Evolutionary conservation across 495 filamentous ascomycete species (phyloP), one percentile per base, ranked within the genome.

Genomic region (Penicillium goetzii): DNA sequence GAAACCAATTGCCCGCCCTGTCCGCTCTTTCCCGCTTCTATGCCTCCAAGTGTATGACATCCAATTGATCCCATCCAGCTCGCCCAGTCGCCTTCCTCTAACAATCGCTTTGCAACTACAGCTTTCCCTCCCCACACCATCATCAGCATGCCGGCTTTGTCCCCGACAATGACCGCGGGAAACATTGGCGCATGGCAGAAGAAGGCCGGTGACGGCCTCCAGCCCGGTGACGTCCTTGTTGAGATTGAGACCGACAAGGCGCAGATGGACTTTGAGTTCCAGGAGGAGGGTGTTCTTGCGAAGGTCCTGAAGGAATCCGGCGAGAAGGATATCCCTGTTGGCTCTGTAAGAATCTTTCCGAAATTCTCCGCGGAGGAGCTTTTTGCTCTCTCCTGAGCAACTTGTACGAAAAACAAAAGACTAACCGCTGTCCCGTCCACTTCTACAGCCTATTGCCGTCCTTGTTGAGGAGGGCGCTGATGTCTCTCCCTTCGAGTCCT

Each of bases 191-290:
- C 90, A 56, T 99, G 96, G 96, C 90, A 97, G 81, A 98, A 97
- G 87, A 92, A 97, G 81, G 83, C 88, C 69, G 96, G 96, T 74
- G 96, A 99, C 76, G 71, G 80, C 57, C 88, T 99, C 72, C 77
- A 86, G 60, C 93, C 96, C 50, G 96, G 96, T 72, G 96, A 99
- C 78, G 93, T 98, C n/a, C 80, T 99, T 61, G 96, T 98, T 32
- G 96, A 99, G 83, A 98, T 99, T 74, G 96, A 99, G 83, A 99
- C 96, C 72, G 96, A 99, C 79, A 99, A 99, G 84, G 96, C 96
- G 45, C 96, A 99, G 79, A 99, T 99, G 96, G 96, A 99, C 83
- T 99, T 99, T 71, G 96, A 99, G 78, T 99, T 96, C 78, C 96
- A 99, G 78, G 95, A 99, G 66, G 95, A 99, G 74, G 95, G 96